phyloP scores from a whole-genome alignment of 2,329 filamentous ascomycete genomes.

The Erysiphe pulchra region DNA sequence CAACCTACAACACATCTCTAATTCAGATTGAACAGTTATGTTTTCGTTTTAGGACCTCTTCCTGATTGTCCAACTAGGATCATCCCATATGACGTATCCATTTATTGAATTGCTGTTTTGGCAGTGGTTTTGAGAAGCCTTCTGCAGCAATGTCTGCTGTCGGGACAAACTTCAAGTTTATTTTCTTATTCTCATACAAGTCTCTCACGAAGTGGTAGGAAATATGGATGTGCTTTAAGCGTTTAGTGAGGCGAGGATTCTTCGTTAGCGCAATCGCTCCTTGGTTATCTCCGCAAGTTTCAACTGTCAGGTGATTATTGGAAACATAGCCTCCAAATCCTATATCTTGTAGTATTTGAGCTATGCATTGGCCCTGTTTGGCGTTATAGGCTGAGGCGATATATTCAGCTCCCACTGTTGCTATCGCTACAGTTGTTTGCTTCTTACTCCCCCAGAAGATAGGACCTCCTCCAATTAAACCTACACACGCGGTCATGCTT shows the following conservation, averaged over 20 bases:
- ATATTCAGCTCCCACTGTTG: neutral
- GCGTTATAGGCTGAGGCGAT: neutral
- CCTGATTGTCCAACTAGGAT: neutral
- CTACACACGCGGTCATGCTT: neutral
- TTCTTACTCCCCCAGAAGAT: neutral
- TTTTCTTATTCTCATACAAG: neutral
- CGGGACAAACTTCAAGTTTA: neutral
- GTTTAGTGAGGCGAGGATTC: neutral
- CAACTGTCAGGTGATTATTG: neutral
- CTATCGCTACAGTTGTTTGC: neutral
- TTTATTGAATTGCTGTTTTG: neutral
- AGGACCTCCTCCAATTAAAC: neutral
- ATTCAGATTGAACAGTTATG: neutral
- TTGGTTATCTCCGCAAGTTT: neutral
- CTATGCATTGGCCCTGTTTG: neutral
- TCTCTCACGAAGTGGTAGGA: neutral
- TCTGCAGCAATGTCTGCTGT: neutral
- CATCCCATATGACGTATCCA: neutral
- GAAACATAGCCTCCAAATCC: neutral
- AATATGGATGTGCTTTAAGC: neutral
- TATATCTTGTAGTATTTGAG: neutral
- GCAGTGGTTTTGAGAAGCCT: neutral
- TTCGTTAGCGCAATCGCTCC: neutral
- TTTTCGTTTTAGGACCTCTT: neutral
- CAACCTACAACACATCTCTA: neutral